phyloP scores from a whole-genome alignment of 805 yeast species.

The Saturnispora galanensis region DNA sequence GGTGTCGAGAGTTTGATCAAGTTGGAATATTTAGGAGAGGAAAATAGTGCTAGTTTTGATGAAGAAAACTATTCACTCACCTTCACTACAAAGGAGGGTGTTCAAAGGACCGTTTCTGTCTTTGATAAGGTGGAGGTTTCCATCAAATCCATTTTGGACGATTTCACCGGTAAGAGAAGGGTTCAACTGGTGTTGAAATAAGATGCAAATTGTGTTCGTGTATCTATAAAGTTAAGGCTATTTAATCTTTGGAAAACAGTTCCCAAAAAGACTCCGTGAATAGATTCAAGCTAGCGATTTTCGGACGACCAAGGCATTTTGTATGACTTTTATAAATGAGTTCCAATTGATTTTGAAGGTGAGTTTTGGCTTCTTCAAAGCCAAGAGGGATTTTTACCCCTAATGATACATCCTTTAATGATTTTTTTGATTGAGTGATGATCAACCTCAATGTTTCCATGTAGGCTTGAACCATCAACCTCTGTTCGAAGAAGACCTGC shows the following conservation, averaged over 20 bases:
- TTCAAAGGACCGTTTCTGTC: conserved; percentile 38
- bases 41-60: conserved; percentile 51
- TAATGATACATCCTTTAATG: not conserved
- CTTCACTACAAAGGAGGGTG: conserved; percentile 37
- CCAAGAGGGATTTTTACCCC: not conserved
- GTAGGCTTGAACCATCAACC: not conserved
- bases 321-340: not conserved
- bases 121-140: conserved; percentile 82
- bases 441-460: conserved; percentile 4
- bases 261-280: conserved; percentile 1
- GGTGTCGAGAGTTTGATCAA: conserved; percentile 93
- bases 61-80: conserved; percentile 69
- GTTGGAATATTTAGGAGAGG: conserved; percentile 63
- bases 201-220: not conserved
- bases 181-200: conserved; percentile 62
- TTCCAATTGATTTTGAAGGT: not conserved
- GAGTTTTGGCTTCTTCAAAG: not conserved
- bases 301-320: not conserved
- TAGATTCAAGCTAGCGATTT: conserved; percentile 4
- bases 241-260: conserved; percentile 1
- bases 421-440: not conserved
- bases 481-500: conserved; percentile 1
- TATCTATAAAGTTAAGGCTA: not conserved
- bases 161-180: conserved; percentile 83
- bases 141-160: conserved; percentile 75